Conservation (phyloP, 2,329 filamentous ascomycete genomes). For the Scedosporium aurantiacum region DNA sequence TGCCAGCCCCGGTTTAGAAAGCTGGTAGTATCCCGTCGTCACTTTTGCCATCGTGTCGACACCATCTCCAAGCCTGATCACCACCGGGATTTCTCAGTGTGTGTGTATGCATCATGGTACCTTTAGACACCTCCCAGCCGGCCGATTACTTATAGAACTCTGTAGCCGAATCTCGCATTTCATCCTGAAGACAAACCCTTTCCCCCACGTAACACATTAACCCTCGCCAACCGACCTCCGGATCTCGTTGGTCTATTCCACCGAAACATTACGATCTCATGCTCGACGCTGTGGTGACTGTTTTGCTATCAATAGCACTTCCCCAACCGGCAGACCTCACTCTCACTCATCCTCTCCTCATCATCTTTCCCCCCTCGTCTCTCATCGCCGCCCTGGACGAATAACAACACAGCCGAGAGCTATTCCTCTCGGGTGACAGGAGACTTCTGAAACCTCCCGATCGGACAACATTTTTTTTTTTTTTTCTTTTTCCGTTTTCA, state of each 20-base stretch:
- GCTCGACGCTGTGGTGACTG: background rate
- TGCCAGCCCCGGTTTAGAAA: background rate
- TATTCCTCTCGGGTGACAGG: background rate
- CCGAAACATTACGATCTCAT: background rate
- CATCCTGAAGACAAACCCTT: background rate
- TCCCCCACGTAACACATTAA: slow-evolving; percentile 1
- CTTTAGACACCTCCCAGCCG: background rate
- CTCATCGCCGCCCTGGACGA: background rate
- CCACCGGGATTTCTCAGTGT: background rate
- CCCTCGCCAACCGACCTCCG: background rate
- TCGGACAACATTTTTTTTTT: background rate
- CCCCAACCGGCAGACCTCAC: background rate
- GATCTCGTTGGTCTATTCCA: background rate
- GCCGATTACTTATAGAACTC: background rate
- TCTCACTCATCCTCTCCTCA: background rate
- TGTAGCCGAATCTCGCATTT: background rate
- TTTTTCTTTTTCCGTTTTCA: background rate
- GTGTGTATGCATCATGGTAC: background rate
- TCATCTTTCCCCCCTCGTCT: background rate
- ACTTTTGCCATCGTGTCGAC: background rate
- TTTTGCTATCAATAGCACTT: background rate
- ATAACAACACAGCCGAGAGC: background rate
- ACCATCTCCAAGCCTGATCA: background rate
- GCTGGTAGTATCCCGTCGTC: background rate
- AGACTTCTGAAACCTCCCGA: background rate